These are phyloP conservation scores for Aphanomyces euteiches DNA, from an alignment of 352 stramenopile species.

Conservation along the genomic window DNA sequence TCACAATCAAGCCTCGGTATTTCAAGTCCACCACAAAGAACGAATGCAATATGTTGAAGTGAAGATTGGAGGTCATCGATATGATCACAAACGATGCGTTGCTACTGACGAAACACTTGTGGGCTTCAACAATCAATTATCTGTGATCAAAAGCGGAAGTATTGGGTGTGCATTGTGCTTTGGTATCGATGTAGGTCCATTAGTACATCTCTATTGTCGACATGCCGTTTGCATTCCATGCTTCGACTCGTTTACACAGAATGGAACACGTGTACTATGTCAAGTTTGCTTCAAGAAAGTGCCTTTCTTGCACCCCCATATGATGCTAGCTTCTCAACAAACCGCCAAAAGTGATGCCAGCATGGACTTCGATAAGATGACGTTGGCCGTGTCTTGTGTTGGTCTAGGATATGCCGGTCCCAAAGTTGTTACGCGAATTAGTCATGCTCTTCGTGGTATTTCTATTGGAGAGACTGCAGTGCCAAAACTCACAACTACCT, in stretches of 20 bases:
- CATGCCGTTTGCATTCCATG: constrained; percentile 59
- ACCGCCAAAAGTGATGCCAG: background rate
- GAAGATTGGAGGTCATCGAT: constrained; percentile 72
- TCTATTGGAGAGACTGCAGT: background rate
- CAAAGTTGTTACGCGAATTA: constrained; percentile 15
- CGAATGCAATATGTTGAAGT: constrained; percentile 33
- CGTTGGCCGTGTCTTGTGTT: constrained; percentile 20
- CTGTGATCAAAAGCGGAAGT: constrained; percentile 54
- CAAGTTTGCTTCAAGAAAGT: constrained; percentile 29
- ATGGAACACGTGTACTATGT: constrained; percentile 19
- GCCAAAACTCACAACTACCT: background rate
- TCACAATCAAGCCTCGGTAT: constrained; percentile 15
- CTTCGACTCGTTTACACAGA: constrained; percentile 30
- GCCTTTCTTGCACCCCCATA: constrained; percentile 17
- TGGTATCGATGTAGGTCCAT: constrained; percentile 37
- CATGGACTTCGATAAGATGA: constrained; percentile 9
- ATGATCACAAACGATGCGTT: constrained; percentile 44
- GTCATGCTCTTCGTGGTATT: constrained; percentile 26
- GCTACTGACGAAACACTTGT: constrained; percentile 21
- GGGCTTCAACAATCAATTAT: constrained; percentile 45
- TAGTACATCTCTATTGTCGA: constrained; percentile 62
- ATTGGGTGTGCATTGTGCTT: constrained; percentile 17
- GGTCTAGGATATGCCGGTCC: constrained; percentile 19
- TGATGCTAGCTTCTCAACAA: background rate
- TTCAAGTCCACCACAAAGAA: constrained; percentile 25